These are phyloP conservation scores for Trichoderma atrobrunneum DNA, from an alignment of 2,329 filamentous ascomycete genomes.

Conservation along the genomic window DNA sequence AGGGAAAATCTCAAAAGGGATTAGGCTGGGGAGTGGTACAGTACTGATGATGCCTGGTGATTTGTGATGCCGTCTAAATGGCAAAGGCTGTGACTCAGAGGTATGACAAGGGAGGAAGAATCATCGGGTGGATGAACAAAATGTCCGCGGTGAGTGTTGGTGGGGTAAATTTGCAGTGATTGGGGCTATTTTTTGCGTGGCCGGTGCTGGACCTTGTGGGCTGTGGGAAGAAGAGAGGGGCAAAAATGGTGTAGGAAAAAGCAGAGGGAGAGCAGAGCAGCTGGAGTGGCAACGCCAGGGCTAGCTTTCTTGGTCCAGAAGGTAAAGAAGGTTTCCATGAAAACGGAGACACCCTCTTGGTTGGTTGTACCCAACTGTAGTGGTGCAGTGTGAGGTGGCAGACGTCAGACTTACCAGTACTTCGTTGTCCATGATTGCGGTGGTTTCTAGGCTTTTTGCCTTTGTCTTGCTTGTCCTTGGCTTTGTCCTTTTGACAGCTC, in stretches of 20 bases:
- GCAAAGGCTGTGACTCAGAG: conserved; percentile 12
- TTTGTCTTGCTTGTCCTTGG: background rate
- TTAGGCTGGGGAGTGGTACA: background rate
- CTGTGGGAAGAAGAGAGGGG: conserved; percentile 11
- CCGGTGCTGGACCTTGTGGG: conserved; percentile 7
- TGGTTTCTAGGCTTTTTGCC: background rate
- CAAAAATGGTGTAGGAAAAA: background rate
- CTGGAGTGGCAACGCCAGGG: conserved; percentile 3
- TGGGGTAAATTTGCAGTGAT: conserved; percentile 20
- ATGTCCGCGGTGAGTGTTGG: background rate
- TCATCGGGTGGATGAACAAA: conserved; percentile 13
- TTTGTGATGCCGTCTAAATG: conserved; percentile 17
- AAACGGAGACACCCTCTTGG: background rate
- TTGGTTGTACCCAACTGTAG: background rate
- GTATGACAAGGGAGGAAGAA: conserved; percentile 10
- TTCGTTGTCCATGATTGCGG: conserved; percentile 25
- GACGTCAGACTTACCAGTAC: conserved; percentile 20
- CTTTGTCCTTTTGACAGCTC: background rate
- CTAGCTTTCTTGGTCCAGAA: conserved; percentile 6
- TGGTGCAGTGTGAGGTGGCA: background rate
- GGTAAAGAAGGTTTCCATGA: background rate
- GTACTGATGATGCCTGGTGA: conserved; percentile 14
- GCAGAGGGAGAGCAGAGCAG: background rate
- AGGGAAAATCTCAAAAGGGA: conserved; percentile 2
- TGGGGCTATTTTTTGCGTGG: conserved; percentile 13